phyloP scores from a whole-genome alignment of 2,329 filamentous ascomycete species.

The Didymosphaeria variabile region DNA sequence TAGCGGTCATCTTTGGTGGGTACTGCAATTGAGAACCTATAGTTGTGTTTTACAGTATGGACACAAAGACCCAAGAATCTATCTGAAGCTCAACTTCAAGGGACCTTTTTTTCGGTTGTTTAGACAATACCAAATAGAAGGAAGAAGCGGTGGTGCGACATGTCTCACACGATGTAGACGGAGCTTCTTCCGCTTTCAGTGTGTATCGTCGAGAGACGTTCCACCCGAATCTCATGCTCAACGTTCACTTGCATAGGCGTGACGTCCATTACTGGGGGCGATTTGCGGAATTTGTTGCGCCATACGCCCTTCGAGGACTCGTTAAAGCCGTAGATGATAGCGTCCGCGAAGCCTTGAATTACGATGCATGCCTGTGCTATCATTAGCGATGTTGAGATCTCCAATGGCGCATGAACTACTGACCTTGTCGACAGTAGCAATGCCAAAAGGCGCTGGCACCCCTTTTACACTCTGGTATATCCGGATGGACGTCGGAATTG shows the following conservation, averaged over 20 bases:
- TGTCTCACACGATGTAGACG: neutral
- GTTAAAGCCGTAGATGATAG: constrained; percentile 52
- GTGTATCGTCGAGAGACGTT: constrained; percentile 5
- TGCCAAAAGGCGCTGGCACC: constrained; percentile 46
- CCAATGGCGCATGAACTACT: neutral
- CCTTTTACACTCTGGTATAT: constrained; percentile 52
- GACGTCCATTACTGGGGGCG: constrained; percentile 8
- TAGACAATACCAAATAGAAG: too few relatives aligned
- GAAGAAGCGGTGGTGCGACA: too few relatives aligned
- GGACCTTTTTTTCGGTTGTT: too few relatives aligned
- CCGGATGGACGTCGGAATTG: constrained; percentile 52
- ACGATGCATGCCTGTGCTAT: constrained; percentile 48
- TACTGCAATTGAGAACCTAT: too few relatives aligned
- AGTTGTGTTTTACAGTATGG: too few relatives aligned
- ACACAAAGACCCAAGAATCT: too few relatives aligned
- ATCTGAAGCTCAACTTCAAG: too few relatives aligned
- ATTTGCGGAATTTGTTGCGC: constrained; percentile 24
- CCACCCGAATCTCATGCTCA: constrained; percentile 20
- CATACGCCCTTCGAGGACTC: constrained; percentile 28
- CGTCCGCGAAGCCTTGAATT: constrained; percentile 53
- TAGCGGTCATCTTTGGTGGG: too few relatives aligned
- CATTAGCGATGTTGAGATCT: neutral
- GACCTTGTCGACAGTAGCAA: constrained; percentile 51
- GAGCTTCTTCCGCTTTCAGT: neutral
- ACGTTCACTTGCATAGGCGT: constrained; percentile 17